Base-by-base conservation (phyloP, 768 basidiomycete species). In the Tylopilus rubrobrunneus region DNA sequence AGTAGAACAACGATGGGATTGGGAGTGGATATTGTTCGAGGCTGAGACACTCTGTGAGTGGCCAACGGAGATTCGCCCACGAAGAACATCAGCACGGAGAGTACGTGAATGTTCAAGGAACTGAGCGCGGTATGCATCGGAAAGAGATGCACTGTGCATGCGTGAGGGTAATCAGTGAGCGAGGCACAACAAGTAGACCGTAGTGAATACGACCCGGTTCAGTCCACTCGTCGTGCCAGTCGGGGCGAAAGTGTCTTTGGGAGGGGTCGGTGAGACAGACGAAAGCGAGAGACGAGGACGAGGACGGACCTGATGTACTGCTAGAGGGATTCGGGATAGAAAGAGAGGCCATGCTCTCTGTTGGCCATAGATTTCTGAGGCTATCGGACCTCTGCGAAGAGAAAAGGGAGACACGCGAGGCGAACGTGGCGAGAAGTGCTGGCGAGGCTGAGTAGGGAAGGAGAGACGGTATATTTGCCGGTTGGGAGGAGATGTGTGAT, bases 1-100 rank as follows among this genome's bases (percentile, higher is more conserved):
- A 12, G 61, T 25, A 29, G 57, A 52, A 57, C n/a, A n/a, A n/a
- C 48, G 31, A 48, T 55, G 10, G 39, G 57, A 42, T 51, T 29
- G 52, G 19, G 56, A 27, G 59, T 49, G 66, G 47, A 31, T 44
- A 21, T 23, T 61, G 47, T 57, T 58, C 15, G 62, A 56, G 12
- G 63, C 56, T 0, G 70, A 58, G 29, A 58, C 21, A 19, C 67
- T 61, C 4, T 61, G 60, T 4, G 63, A 59, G n/a, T 69, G 63
- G 34, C 67, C 64, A 10, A 76, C 76, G 76, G 77, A 81, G 39
- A 87, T 82, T 21, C 79, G 76, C 15, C 80, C 81, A 33, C 79
- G 79, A 28, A 86, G 72, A 47, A 80, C 71, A 50, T 78, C 77
- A 57, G 83, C 79, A 29, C 85, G 78, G 7, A 89, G 77, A 29